Percentiles rank a stretch among this genome's conserved stretches.
Conservation (phyloP, 306 rosid genomes). For the Glycine tomentella region DNA sequence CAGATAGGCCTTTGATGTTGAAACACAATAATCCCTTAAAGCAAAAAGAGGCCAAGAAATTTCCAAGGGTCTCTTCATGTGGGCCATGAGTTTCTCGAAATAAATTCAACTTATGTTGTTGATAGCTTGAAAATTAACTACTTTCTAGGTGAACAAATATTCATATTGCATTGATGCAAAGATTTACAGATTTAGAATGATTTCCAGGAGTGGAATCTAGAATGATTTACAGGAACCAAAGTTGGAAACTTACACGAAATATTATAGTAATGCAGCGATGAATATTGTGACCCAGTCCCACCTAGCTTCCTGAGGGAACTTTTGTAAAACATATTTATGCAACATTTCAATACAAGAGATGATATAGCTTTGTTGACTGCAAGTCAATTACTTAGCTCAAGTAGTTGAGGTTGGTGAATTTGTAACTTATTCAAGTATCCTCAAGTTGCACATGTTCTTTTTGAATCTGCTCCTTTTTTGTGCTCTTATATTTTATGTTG, state of each 20-base stretch:
- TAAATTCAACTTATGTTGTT: neutral
- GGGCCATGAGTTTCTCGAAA: neutral
- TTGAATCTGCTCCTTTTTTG: neutral
- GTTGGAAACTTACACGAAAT: neutral
- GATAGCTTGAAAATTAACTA: neutral
- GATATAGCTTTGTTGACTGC: neutral
- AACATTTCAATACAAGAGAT: neutral
- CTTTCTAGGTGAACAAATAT: neutral
- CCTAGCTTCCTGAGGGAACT: neutral
- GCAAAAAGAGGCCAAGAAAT: neutral
- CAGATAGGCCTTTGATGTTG: neutral
- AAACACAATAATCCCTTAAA: neutral
- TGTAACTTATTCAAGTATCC: neutral
- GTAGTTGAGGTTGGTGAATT: neutral
- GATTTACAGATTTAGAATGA: no score
- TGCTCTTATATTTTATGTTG: neutral
- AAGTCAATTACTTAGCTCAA: neutral
- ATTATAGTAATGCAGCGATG: neutral
- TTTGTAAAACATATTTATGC: conserved; percentile 9
- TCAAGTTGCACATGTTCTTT: neutral
- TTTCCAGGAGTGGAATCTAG: neutral
- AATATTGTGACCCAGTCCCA: neutral
- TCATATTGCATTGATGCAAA: neutral
- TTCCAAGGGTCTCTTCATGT: neutral
- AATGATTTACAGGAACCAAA: neutral